Percentiles rank a stretch among this genome's conserved stretches.
phyloP scores from a whole-genome alignment of 2,329 filamentous ascomycete species.

The Eurotiales sp. region DNA sequence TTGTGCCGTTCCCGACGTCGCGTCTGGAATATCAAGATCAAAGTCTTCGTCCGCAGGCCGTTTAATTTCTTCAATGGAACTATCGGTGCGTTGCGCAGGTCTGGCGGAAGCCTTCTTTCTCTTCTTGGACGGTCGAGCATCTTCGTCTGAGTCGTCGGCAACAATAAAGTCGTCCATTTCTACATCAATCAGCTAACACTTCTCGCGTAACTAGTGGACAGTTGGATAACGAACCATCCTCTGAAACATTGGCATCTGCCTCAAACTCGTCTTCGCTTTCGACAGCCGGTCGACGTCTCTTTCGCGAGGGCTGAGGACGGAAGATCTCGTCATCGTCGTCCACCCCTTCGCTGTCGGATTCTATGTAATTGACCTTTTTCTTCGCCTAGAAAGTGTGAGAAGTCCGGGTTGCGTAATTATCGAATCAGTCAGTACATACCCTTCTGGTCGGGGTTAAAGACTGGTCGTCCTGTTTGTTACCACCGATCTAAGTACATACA shows the following conservation, averaged over 20 bases:
- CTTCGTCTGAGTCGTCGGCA: slow-evolving; percentile 82
- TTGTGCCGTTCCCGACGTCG: slow-evolving; percentile 62
- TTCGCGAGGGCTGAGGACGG: slow-evolving; percentile 49
- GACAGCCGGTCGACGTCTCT: slow-evolving; percentile 60
- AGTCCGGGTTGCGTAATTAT: neutral
- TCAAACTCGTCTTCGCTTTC: slow-evolving; percentile 68
- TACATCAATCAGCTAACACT: slow-evolving; percentile 28
- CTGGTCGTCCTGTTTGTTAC: slow-evolving; percentile 38
- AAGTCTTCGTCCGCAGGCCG: slow-evolving; percentile 54
- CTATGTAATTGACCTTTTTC: slow-evolving; percentile 69
- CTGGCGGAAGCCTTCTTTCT: slow-evolving; percentile 59
- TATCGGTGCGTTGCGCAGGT: slow-evolving; percentile 32
- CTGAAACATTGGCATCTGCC: slow-evolving; percentile 44
- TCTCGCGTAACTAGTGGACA: slow-evolving; percentile 4
- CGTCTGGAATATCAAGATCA: slow-evolving; percentile 52
- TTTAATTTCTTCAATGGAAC: slow-evolving; percentile 35
- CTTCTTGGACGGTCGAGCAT: slow-evolving; percentile 62
- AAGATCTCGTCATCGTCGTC: slow-evolving; percentile 71
- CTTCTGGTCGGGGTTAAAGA: slow-evolving; percentile 75
- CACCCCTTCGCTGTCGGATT: slow-evolving; percentile 71
- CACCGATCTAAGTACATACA: slow-evolving; percentile 16
- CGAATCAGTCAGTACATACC: slow-evolving; percentile 44
- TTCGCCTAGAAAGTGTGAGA: slow-evolving; percentile 45
- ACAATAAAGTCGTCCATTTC: slow-evolving; percentile 87
- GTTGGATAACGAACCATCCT: slow-evolving; percentile 46